phyloP scores from a whole-genome alignment of 2,329 filamentous ascomycete species.

The Cordyceps cateniannulata region DNA sequence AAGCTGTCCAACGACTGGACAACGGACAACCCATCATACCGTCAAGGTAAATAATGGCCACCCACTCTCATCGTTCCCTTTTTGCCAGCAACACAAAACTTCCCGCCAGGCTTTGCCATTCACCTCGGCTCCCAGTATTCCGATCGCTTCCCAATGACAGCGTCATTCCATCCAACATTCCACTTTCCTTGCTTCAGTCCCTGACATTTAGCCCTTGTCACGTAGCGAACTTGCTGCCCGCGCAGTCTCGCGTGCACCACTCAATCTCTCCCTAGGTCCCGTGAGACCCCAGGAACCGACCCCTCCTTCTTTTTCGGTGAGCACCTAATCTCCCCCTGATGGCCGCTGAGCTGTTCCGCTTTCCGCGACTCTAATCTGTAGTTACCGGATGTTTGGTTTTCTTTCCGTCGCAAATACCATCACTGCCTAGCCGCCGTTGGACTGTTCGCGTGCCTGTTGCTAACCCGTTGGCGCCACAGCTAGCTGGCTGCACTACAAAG shows the following conservation, averaged over 20 bases:
- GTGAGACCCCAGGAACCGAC: background rate
- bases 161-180: background rate
- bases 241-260: slow-evolving; percentile 1
- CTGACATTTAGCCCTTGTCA: slow-evolving; percentile 9
- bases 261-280: background rate
- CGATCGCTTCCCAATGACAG: slow-evolving; percentile 9
- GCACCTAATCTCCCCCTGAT: slow-evolving; percentile 12
- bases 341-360: background rate
- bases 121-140: background rate
- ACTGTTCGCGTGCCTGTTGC: background rate
- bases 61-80: background rate
- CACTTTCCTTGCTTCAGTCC: slow-evolving; percentile 4
- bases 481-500: background rate
- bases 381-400: background rate
- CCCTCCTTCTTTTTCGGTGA: slow-evolving; percentile 12
- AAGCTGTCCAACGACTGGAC: background rate
- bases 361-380: background rate
- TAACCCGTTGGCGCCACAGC: background rate
- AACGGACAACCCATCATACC: background rate
- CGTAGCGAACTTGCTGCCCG: slow-evolving; percentile 3
- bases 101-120: slow-evolving; percentile 1
- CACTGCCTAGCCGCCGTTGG: background rate
- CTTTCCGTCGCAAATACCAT: background rate
- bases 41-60: slow-evolving; percentile 1
- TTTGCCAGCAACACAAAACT: slow-evolving; percentile 6